Conservation (phyloP, 495 filamentous ascomycete species). For the Tetracladium marchalianum region DNA sequence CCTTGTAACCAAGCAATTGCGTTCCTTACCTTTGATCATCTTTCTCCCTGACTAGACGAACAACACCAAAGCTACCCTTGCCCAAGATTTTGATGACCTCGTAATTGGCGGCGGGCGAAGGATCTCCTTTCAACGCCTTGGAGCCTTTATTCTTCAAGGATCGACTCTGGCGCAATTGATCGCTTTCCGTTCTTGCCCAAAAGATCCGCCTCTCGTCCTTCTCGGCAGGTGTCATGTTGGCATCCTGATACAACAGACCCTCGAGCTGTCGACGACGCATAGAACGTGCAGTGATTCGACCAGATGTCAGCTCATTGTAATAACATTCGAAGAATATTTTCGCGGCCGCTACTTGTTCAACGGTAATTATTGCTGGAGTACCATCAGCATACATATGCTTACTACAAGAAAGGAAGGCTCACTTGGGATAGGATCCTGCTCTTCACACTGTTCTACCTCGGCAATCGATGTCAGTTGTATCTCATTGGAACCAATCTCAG, state of each 20-base stretch:
- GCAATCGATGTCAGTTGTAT: conserved; percentile 13
- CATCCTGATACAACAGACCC: conserved; percentile 39
- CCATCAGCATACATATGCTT: conserved; percentile 2
- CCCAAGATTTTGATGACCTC: conserved; percentile 80
- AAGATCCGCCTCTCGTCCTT: conserved; percentile 38
- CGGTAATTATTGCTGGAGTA: conserved; percentile 50
- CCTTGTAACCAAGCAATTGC: neutral
- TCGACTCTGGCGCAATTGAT: conserved; percentile 66
- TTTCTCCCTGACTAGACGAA: conserved; percentile 69
- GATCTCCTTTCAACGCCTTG: conserved; percentile 9
- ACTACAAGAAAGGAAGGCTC: conserved; percentile 9
- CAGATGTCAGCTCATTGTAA: conserved; percentile 55
- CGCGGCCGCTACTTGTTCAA: conserved; percentile 66
- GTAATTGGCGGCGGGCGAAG: conserved; percentile 47
- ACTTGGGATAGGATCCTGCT: conserved; percentile 16
- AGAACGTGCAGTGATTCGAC: conserved; percentile 45
- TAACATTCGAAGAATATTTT: conserved; percentile 83
- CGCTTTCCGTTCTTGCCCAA: conserved; percentile 58
- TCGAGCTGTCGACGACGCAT: conserved; percentile 62
- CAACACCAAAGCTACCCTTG: conserved; percentile 90
- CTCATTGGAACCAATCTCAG: conserved; percentile 11
- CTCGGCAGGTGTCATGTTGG: conserved; percentile 45
- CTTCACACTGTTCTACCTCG: conserved; percentile 9
- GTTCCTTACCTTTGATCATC: conserved; percentile 11
- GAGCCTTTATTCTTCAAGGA: conserved; percentile 46